Evolutionary conservation across 116 monocot species (phyloP), one percentile per base, ranked within the genome.

Genomic region (Phalaenopsis hybrid): DNA sequence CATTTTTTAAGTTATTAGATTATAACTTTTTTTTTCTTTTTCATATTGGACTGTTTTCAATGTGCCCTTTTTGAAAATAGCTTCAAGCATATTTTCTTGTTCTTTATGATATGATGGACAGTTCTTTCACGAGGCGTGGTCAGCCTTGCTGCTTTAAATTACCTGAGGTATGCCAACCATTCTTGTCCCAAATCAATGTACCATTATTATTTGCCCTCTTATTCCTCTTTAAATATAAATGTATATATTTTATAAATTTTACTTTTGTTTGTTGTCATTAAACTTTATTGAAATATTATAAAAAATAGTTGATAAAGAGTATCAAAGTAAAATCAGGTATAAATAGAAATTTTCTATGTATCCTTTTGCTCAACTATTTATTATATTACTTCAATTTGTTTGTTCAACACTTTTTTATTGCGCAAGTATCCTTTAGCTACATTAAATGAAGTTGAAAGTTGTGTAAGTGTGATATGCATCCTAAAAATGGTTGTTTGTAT

Each of bases 1-100:
- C 28, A 28, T 28, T 28, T 28, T 28, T 28, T 28, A 28, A 28
- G 28, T 28, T 28, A 28, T 28, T 28, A 28, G 28, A n/a, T n/a
- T n/a, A n/a, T n/a, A n/a, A n/a, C n/a, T n/a, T n/a, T n/a, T n/a
- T n/a, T n/a, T n/a, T n/a, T n/a, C n/a, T n/a, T n/a, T 33, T 70
- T 4, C 37, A 33, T 70, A 12, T 70, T n/a, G 11, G 11, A 21
- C 9, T 61, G 61, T 61, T 61, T 7, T 61, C 18, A 6, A 57
- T 61, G 61, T 61, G 18, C 21, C 6, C 7, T 61, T n/a, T 61
- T 61, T n/a, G 4, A 61, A 61, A n/a, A 61, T 87, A 98, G 98
- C 90, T 98, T 77, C 98, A 98, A 89, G 98, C 98, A 80, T 98
- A 93, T 82, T 95, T 98, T 85, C 95, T 98, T 77, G 95, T 98